Percentiles rank a stretch among this genome's conserved stretches.
Evolutionary conservation across 148 eudicot species (phyloP).

Genomic region (Spergularia bocconei): DNA sequence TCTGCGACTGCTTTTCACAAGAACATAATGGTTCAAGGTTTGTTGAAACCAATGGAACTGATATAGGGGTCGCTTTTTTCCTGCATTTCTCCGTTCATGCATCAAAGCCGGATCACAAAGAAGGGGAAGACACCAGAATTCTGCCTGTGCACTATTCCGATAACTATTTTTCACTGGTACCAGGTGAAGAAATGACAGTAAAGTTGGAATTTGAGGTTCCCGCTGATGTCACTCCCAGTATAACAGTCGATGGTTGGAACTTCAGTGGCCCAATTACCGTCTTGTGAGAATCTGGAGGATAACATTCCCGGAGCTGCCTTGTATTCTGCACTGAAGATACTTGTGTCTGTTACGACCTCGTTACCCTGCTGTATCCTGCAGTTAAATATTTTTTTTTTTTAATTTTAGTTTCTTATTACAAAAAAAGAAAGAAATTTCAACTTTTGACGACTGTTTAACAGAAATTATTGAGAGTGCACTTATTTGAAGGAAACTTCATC

Average conservation of each 20-base stretch:
- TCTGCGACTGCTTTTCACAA: constrained; percentile 33
- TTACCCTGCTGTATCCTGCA: neutral
- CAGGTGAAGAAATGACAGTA: constrained; percentile 68
- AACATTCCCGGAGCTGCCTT: no score
- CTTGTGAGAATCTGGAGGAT: constrained; percentile 24
- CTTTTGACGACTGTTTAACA: no score
- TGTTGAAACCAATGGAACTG: constrained; percentile 52
- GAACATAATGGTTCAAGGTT: constrained; percentile 33
- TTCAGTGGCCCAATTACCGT: constrained; percentile 40
- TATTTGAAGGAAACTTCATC: no score
- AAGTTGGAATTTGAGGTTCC: constrained; percentile 77
- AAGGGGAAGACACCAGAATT: constrained; percentile 80
- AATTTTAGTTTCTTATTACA: no score
- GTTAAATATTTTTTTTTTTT: no score
- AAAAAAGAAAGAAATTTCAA: no score
- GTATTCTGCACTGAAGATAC: neutral
- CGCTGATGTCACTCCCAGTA: constrained; percentile 59
- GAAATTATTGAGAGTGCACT: no score
- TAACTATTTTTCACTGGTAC: constrained; percentile 86
- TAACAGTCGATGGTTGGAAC: constrained; percentile 81
- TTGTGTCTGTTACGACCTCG: neutral
- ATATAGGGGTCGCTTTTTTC: constrained; percentile 85
- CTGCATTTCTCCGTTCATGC: constrained; percentile 80
- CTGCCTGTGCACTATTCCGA: constrained; percentile 98
- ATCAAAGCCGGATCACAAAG: constrained; percentile 43